A percentile compares a stretch with the other conserved stretches of the same genome.
Evolutionary conservation across 192 early-diverging fungal species (phyloP).

Genomic region (Powellomyces hirtus): DNA sequence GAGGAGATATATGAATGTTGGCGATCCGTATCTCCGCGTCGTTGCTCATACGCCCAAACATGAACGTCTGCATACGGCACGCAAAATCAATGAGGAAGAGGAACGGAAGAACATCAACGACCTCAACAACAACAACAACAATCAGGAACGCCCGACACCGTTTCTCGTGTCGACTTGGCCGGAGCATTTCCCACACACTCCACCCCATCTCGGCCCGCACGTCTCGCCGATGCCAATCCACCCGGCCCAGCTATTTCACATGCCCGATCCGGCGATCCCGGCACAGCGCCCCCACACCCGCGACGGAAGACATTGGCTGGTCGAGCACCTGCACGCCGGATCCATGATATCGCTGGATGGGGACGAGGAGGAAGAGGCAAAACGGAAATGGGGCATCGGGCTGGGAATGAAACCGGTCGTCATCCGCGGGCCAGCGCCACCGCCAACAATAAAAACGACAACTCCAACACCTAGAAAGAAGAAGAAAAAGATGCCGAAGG

Average conservation of each 20-base stretch:
- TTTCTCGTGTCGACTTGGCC: constrained; percentile 1
- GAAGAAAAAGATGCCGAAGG: not conserved
- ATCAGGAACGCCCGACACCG: not conserved
- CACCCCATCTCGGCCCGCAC: not conserved
- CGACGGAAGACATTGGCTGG: not conserved
- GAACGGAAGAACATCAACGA: not conserved
- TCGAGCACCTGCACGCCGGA: not conserved
- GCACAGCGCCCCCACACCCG: not conserved
- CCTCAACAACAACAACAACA: too few relatives aligned
- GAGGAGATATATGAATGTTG: not conserved
- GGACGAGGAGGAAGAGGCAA: not conserved
- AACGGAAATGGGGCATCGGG: not conserved
- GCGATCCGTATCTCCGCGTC: not conserved
- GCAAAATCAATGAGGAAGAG: not conserved
- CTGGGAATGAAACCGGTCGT: not conserved
- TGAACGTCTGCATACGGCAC: not conserved
- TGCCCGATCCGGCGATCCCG: not conserved
- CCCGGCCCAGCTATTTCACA: not conserved
- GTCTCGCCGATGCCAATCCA: not conserved
- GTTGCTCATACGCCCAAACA: not conserved
- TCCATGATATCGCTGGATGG: not conserved
- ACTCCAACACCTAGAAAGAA: not conserved
- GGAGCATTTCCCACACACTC: not conserved
- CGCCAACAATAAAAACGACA: not conserved
- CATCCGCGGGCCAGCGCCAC: not conserved